phyloP scores from a whole-genome alignment of 2,329 filamentous ascomycete species.

The Fusarium sp. region DNA sequence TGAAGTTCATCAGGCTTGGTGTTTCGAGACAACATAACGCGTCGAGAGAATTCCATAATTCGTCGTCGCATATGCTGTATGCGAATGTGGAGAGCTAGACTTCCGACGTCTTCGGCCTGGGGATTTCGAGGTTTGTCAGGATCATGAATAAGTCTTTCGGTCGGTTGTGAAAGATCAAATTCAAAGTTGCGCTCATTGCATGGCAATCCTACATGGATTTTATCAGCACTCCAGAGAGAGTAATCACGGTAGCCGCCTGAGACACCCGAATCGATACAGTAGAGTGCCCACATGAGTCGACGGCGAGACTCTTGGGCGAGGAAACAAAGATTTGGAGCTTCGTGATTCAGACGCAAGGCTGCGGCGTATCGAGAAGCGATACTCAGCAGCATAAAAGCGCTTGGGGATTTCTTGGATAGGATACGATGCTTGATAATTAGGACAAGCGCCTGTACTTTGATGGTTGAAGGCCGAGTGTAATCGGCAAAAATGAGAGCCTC shows the following conservation, averaged over 20 bases:
- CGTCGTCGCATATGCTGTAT: constrained; percentile 66
- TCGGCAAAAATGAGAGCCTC: constrained; percentile 64
- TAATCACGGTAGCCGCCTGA: constrained; percentile 59
- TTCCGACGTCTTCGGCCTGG: constrained; percentile 64
- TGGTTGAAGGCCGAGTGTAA: constrained; percentile 66
- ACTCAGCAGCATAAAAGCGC: constrained; percentile 59
- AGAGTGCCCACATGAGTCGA: constrained; percentile 59
- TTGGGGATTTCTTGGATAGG: constrained; percentile 57
- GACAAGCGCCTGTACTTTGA: constrained; percentile 64
- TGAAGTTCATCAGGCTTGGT: constrained; percentile 59
- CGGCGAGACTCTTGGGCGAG: constrained; percentile 57
- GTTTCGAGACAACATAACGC: constrained; percentile 51
- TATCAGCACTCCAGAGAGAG: constrained; percentile 57
- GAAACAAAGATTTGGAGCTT: constrained; percentile 54
- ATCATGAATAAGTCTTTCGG: constrained; percentile 62
- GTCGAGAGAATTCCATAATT: constrained; percentile 66
- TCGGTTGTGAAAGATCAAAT: constrained; percentile 67
- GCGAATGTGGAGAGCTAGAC: constrained; percentile 67
- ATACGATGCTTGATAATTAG: constrained; percentile 60
- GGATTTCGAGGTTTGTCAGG: constrained; percentile 52
- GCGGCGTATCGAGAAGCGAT: constrained; percentile 58
- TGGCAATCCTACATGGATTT: constrained; percentile 56
- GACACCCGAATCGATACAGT: constrained; percentile 57
- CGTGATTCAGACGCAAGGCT: constrained; percentile 58
- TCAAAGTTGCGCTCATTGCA: constrained; percentile 62